Conservation (phyloP, 2,329 filamentous ascomycete genomes). For the Emericellopsis cladophorae region DNA sequence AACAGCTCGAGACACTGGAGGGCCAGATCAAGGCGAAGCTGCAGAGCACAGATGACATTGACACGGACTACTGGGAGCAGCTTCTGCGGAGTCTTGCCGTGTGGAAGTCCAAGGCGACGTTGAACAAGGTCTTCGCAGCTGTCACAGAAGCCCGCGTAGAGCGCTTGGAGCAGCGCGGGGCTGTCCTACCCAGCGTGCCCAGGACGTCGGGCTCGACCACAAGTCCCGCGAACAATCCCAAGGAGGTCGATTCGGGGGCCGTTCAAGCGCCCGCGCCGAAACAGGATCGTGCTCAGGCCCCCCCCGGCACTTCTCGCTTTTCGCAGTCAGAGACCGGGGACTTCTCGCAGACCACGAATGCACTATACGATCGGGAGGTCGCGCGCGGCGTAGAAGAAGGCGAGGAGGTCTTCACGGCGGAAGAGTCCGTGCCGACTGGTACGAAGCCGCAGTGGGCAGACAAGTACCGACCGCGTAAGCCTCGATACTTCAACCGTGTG, state of each 20-base stretch:
- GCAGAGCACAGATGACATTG: constrained; percentile 78
- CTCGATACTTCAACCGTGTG: constrained; percentile 92
- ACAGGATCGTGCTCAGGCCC: constrained; percentile 11
- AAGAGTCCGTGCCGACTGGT: constrained; percentile 57
- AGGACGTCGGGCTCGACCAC: not conserved
- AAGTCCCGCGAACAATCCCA: not conserved
- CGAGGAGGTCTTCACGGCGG: constrained; percentile 87
- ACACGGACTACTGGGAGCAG: constrained; percentile 97
- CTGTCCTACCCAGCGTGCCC: constrained; percentile 9
- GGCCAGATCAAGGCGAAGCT: constrained; percentile 79
- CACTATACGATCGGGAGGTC: constrained; percentile 83
- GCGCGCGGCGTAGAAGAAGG: constrained; percentile 85
- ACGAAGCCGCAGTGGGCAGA: constrained; percentile 66
- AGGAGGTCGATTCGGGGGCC: not conserved
- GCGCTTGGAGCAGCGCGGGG: constrained; percentile 53
- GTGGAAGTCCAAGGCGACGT: constrained; percentile 82
- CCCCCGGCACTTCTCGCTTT: constrained; percentile 54
- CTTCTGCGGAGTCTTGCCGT: constrained; percentile 72
- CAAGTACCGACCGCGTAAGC: constrained; percentile 82
- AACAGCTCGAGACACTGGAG: constrained; percentile 79
- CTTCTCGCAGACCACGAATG: constrained; percentile 76
- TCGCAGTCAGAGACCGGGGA: constrained; percentile 60
- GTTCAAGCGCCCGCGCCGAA: not conserved
- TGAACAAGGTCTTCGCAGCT: constrained; percentile 65
- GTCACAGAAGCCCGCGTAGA: constrained; percentile 60